Conservation (phyloP, 352 stramenopile genomes). For the Pythium coloratum region DNA sequence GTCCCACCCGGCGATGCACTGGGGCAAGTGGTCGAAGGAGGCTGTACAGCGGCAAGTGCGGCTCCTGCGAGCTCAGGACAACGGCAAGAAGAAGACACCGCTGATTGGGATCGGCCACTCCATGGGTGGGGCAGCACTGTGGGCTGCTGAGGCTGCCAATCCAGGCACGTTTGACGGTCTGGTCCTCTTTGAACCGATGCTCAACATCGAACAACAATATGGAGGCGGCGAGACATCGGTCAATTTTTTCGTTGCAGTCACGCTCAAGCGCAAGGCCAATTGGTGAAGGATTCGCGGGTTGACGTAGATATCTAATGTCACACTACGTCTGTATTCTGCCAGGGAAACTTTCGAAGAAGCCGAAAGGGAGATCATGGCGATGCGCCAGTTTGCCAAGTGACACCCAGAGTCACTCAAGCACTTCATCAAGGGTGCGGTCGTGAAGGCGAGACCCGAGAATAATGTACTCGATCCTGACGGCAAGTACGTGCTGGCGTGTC, state of each 20-base stretch:
- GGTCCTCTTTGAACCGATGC: conserved; percentile 48
- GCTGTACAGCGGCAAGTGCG: conserved; percentile 19
- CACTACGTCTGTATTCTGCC: too few species aligned
- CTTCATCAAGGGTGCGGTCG: conserved; percentile 43
- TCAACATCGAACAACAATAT: conserved; percentile 22
- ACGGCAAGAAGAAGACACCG: conserved; percentile 9
- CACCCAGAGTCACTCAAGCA: conserved; percentile 35
- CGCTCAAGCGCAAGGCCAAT: conserved; percentile 11
- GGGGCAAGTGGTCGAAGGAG: conserved; percentile 13
- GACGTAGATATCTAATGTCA: neutral
- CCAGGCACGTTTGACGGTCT: conserved; percentile 47
- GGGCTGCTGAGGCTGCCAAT: conserved; percentile 29
- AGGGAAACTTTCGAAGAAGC: conserved; percentile 27
- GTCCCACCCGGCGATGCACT: conserved; percentile 40
- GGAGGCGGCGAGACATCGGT: conserved; percentile 1
- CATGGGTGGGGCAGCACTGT: conserved; percentile 39
- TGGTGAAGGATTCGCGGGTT: conserved; percentile 1
- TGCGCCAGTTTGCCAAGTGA: conserved; percentile 44
- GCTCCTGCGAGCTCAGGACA: conserved; percentile 16
- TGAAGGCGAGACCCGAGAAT: conserved; percentile 30
- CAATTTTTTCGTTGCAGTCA: conserved; percentile 22
- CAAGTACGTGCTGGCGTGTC: conserved; percentile 23
- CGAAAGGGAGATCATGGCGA: conserved; percentile 29
- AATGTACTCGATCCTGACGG: conserved; percentile 17
- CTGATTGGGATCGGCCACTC: conserved; percentile 60